Conservation (phyloP, 495 filamentous ascomycete species). For the Neurospora sp. region DNA sequence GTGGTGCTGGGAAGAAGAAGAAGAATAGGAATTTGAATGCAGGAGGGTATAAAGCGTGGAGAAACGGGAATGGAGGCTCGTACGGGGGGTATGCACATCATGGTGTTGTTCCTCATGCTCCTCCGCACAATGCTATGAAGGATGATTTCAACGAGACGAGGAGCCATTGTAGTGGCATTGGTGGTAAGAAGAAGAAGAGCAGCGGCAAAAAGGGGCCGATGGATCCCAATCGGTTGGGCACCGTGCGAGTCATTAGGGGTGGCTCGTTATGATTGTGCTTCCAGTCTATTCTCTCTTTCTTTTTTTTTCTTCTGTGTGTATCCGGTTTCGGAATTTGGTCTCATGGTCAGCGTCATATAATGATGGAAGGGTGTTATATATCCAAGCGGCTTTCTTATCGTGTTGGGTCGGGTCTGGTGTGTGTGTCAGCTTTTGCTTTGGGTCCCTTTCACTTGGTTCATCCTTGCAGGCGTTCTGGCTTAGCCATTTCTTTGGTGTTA, state of each 20-base stretch:
- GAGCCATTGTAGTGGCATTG: not conserved
- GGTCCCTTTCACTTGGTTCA: too few species aligned
- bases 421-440: not conserved
- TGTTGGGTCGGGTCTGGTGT: too few species aligned
- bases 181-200: not conserved
- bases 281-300: not conserved
- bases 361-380: not conserved
- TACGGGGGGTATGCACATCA: not conserved
- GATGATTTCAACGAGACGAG: conserved; percentile 1
- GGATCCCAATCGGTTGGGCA: conserved; percentile 4
- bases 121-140: not conserved
- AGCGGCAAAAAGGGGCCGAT: not conserved
- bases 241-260: conserved; percentile 10
- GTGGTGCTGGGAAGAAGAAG: not conserved
- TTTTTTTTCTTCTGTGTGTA: not conserved
- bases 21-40: not conserved
- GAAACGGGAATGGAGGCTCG: not conserved
- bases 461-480: not conserved
- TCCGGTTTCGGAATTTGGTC: too few species aligned
- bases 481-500: not conserved
- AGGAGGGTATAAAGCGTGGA: not conserved
- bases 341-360: not conserved
- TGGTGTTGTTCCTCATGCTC: not conserved
- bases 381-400: not conserved
- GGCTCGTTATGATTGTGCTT: conserved; percentile 6